Base-by-base conservation (phyloP, 306 rosid genomes). In the Abrus pulchellus region DNA sequence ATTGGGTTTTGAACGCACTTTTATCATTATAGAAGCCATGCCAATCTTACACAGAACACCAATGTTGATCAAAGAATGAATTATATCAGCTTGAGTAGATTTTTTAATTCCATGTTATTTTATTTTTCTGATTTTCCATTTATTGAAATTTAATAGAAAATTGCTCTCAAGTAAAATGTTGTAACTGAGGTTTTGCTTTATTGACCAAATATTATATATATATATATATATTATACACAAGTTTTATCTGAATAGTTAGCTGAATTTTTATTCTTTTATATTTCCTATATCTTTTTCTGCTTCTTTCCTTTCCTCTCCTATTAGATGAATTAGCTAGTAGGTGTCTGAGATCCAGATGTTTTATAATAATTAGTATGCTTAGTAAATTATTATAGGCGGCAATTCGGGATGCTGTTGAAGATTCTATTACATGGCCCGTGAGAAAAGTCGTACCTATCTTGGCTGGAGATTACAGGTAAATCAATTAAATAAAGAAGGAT, bases 381-480 rank as follows among this genome's bases (percentile, higher is more conserved):
- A 59, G 29, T 29, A 53, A 72, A 53, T 83, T 80, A 63, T n/a
- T 81, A 59, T 90, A 95, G 99, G 96, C 88, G 38, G 76, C 87
- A 1, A 96, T 96, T 64, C 89, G 94, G 13, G 98, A 93, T 85
- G 98, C 99, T 57, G 86, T 96, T 72, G 99, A 93, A 84, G 99
- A 96, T 89, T 88, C 97, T 78, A 80, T 96, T 59, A 89, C 98
- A 76, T 96, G 99, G 99, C 98, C 99, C 30, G 97, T 92, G 85
- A 87, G 98, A 74, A 96, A 96, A 86, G 82, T 96, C 76, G 66
- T 96, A 75, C 89, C 99, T 81, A 96, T 96, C 63, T 75, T 96
- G 85, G 97, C 99, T 13, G 98, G 99, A 84, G 99, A 96, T 87
- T 96, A 96, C 82, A 87, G 99, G 99, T 93, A 88, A 86, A 68